Evolutionary conservation across 2,329 filamentous ascomycete genomes (phyloP).

Genomic region (Aaosphaeria pasadenensis): DNA sequence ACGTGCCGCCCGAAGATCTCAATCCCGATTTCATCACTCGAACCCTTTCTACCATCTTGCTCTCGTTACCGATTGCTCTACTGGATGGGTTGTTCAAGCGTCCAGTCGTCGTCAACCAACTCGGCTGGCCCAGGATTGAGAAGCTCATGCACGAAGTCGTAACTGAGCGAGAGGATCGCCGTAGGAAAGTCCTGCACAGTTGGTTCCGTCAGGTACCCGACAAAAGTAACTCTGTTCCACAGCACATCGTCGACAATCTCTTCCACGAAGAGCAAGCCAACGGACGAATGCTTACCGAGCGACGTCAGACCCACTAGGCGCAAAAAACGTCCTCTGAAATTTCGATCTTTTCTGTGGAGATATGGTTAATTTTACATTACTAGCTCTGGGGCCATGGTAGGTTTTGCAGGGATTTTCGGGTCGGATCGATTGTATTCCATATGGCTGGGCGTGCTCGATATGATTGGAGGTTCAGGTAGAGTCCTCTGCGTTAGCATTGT

Average conservation of each 20-base stretch:
- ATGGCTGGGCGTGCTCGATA: no score
- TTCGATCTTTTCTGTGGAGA: no score
- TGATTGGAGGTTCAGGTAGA: no score
- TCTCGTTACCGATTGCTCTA: slow-evolving; percentile 67
- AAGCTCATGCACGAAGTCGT: slow-evolving; percentile 42
- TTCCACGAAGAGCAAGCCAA: slow-evolving; percentile 38
- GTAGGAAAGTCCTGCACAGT: slow-evolving; percentile 27
- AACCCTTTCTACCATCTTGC: slow-evolving; percentile 62
- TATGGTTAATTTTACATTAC: no score
- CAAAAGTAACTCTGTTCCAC: slow-evolving; percentile 3
- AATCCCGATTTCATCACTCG: slow-evolving; percentile 41
- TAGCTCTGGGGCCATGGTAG: no score
- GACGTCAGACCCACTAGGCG: neutral
- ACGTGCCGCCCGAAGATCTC: slow-evolving; percentile 50
- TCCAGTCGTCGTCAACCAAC: slow-evolving; percentile 48
- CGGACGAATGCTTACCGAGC: neutral
- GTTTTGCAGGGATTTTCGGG: no score
- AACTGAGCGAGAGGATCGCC: slow-evolving; percentile 42
- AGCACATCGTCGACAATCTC: slow-evolving; percentile 23
- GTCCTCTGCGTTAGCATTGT: no score
- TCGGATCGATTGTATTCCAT: no score
- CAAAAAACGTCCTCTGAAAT: no score
- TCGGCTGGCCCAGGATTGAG: slow-evolving; percentile 38
- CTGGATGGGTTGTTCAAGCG: slow-evolving; percentile 66
- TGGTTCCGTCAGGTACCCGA: no score